phyloP scores from a whole-genome alignment of 1,284 basidiomycete genomes.

The Cutaneotrichosporon mucoides region DNA sequence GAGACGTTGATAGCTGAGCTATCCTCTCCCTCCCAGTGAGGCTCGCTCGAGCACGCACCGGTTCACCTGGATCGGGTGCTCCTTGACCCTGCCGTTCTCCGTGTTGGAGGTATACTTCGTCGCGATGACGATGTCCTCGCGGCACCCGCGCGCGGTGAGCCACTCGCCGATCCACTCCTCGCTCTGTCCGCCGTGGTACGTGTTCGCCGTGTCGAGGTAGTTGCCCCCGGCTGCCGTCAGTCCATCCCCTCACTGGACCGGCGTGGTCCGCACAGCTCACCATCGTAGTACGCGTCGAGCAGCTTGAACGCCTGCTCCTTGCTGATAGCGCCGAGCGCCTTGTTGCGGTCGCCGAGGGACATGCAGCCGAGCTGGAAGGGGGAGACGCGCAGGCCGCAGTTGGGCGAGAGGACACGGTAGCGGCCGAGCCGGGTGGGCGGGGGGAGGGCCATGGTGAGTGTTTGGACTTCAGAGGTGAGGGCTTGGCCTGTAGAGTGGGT shows the following conservation, averaged over 20 bases:
- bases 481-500: too few species aligned
- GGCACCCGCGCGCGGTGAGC: slow-evolving; percentile 42
- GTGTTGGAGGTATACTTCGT: slow-evolving; percentile 29
- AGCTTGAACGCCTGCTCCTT: slow-evolving; percentile 32
- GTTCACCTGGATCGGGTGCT: slow-evolving; percentile 36
- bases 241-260: not conserved
- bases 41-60: slow-evolving; percentile 16
- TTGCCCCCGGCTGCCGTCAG: slow-evolving; percentile 34
- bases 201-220: slow-evolving; percentile 47
- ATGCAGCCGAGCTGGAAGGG: slow-evolving; percentile 55
- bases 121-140: slow-evolving; percentile 30
- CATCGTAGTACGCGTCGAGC: slow-evolving; percentile 42
- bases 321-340: slow-evolving; percentile 22
- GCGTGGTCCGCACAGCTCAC: not conserved
- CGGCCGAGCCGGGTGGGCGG: slow-evolving; percentile 28
- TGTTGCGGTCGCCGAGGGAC: slow-evolving; percentile 53
- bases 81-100: slow-evolving; percentile 1
- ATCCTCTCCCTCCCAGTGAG: too few species aligned
- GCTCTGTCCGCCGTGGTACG: slow-evolving; percentile 40
- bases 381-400: slow-evolving; percentile 51
- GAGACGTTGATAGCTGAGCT: too few species aligned
- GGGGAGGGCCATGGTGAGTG: not conserved
- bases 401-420: slow-evolving; percentile 52
- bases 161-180: slow-evolving; percentile 50
- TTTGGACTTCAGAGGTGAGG: too few species aligned